phyloP scores from a whole-genome alignment of 352 stramenopile species.

The Pythium rishiriense region DNA sequence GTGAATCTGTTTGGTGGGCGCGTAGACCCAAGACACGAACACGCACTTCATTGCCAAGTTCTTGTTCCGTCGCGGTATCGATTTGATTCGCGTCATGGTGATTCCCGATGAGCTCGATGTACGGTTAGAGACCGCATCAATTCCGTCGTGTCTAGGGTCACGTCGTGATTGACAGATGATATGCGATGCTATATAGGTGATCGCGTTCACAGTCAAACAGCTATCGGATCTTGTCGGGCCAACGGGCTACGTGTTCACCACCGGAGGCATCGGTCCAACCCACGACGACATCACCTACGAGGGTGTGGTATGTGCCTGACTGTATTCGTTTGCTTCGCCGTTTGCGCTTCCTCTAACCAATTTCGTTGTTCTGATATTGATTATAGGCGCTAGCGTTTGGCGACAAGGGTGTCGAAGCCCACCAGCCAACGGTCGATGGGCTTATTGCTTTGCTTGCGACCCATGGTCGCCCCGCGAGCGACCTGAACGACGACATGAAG shows the following conservation, averaged over 20 bases:
- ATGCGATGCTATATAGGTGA: slow-evolving; percentile 37
- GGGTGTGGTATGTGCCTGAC: slow-evolving; percentile 46
- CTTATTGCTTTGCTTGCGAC: slow-evolving; percentile 42
- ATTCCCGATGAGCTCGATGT: slow-evolving; percentile 82
- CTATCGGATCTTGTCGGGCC: slow-evolving; percentile 76
- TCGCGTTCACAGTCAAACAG: slow-evolving; percentile 69
- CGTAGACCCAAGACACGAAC: slow-evolving; percentile 84
- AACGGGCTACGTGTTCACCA: slow-evolving; percentile 81
- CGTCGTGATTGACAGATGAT: not conserved
- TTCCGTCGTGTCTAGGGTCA: not conserved
- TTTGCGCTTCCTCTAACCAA: not conserved
- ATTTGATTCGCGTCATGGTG: slow-evolving; percentile 74
- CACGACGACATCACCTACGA: slow-evolving; percentile 91
- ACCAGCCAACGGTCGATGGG: slow-evolving; percentile 59
- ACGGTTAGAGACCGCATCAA: not conserved
- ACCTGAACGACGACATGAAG: slow-evolving; percentile 71
- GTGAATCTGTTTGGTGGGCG: not conserved
- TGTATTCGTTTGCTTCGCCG: not conserved
- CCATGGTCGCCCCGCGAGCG: slow-evolving; percentile 24
- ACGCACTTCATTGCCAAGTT: slow-evolving; percentile 66
- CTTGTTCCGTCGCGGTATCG: slow-evolving; percentile 68
- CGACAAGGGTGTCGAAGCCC: slow-evolving; percentile 49
- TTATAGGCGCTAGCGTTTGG: slow-evolving; percentile 49
- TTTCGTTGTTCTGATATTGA: not conserved
- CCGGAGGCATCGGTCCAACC: slow-evolving; percentile 81